Evolutionary conservation across 2,329 filamentous ascomycete species (phyloP).

Genomic region (Byssochlamys sp.): DNA sequence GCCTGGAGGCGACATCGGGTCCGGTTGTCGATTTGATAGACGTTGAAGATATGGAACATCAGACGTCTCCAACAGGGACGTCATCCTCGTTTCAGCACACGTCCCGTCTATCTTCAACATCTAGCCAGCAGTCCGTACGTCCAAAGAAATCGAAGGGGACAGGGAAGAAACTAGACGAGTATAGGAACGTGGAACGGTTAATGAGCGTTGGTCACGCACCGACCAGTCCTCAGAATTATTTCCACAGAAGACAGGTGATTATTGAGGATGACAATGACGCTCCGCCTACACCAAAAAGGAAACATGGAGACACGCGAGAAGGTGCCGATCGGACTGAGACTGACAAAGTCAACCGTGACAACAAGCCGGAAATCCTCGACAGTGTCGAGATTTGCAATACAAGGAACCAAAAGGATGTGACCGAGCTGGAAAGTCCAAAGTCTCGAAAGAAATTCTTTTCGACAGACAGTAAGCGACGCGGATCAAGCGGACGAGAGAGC

Average conservation of each 20-base stretch:
- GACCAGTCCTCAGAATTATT: constrained; percentile 1
- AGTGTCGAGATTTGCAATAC: constrained; percentile 11
- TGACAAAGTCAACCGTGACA: background rate
- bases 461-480: constrained; percentile 2
- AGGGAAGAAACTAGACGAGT: constrained; percentile 10
- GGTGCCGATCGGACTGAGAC: background rate
- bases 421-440: background rate
- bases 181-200: constrained; percentile 12
- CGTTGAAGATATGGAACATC: constrained; percentile 10
- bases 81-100: constrained; percentile 5
- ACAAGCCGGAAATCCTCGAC: constrained; percentile 5
- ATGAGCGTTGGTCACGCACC: constrained; percentile 4
- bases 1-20: constrained; percentile 2
- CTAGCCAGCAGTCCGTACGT: constrained; percentile 10
- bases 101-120: constrained; percentile 12
- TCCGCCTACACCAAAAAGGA: constrained; percentile 11
- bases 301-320: background rate
- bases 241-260: constrained; percentile 3
- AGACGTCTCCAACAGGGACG: background rate
- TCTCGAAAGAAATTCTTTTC: constrained; percentile 1
- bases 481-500: constrained; percentile 21
- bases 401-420: background rate
- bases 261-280: constrained; percentile 12
- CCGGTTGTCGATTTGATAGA: constrained; percentile 9
- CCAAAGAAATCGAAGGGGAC: background rate